phyloP scores from a whole-genome alignment of 805 yeast species.

The Ogataea ramenticola region DNA sequence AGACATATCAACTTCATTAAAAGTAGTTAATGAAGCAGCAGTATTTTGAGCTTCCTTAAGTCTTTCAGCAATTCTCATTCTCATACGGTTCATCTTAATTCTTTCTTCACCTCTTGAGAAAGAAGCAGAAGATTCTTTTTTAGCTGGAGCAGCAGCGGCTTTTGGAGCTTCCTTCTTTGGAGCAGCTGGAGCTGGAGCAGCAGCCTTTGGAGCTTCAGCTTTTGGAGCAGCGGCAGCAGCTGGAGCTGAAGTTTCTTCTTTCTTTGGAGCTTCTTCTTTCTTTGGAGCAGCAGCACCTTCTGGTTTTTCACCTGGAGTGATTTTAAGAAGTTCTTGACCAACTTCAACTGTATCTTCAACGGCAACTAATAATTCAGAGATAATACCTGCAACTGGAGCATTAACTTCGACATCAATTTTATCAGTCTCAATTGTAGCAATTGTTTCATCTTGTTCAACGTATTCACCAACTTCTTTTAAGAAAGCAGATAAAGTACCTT shows the following conservation, averaged over 20 bases:
- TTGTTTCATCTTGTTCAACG: conserved; percentile 77
- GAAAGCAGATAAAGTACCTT: conserved; percentile 77
- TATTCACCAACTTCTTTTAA: conserved; percentile 79
- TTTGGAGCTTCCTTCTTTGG: conserved; percentile 26
- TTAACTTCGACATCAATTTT: conserved; percentile 97
- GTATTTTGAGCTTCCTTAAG: conserved; percentile 98
- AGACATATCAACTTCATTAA: conserved; percentile 97
- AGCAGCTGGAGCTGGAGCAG: conserved; percentile 23
- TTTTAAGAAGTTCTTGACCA: conserved; percentile 85
- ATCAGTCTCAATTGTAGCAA: conserved; percentile 97
- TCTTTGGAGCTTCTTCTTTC: conserved; percentile 13
- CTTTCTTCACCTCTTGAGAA: conserved; percentile 84
- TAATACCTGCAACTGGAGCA: conserved; percentile 86
- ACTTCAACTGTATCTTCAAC: conserved; percentile 94
- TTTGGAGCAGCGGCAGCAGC: conserved; percentile 20
- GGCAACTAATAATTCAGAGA: conserved; percentile 71
- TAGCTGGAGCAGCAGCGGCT: conserved; percentile 16
- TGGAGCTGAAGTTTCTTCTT: conserved; percentile 21
- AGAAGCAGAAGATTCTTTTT: conserved; percentile 20
- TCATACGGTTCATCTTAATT: conserved; percentile 99
- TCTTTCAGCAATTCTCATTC: conserved; percentile 97
- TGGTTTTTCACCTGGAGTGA: conserved; percentile 74
- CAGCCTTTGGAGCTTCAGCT: conserved; percentile 11
- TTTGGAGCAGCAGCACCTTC: conserved; percentile 36
- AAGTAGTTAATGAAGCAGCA: conserved; percentile 95